These are phyloP conservation scores for Cinchona pubescens DNA, from an alignment of 257 asterid genomes.

Conservation along the genomic window DNA sequence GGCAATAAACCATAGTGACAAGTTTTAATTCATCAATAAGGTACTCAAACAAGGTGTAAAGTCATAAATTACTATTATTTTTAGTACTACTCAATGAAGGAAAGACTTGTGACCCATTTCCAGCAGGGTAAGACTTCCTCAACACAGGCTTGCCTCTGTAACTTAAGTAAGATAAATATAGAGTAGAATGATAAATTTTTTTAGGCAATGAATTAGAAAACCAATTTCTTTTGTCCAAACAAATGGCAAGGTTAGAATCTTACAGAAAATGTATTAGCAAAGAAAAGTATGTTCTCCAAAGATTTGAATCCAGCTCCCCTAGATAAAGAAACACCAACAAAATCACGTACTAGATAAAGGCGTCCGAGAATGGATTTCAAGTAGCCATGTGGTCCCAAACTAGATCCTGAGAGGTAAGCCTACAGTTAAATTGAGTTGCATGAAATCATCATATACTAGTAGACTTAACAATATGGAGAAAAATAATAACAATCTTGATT, in stretches of 20 bases:
- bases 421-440: too few species aligned
- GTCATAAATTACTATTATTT: not conserved
- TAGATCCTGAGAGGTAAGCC: not conserved
- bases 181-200: too few species aligned
- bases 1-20: not conserved
- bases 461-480: not conserved
- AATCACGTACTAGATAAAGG: not conserved
- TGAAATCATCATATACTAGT: too few species aligned
- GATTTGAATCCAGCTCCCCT: conserved; percentile 91
- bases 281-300: conserved; percentile 78
- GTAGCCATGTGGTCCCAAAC: not conserved
- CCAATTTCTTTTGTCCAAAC: not conserved
- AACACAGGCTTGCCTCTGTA: not conserved
- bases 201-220: too few species aligned
- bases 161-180: not conserved
- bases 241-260: conserved; percentile 15
- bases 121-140: not conserved
- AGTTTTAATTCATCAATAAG: not conserved
- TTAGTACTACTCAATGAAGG: not conserved
- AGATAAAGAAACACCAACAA: conserved; percentile 21
- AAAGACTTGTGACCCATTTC: not conserved
- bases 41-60: not conserved
- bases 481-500: not conserved
- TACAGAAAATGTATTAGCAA: conserved; percentile 73
- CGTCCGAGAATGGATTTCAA: not conserved